Evolutionary conservation across 306 rosid genomes (phyloP).

Genomic region (Dalbergia oliveri): DNA sequence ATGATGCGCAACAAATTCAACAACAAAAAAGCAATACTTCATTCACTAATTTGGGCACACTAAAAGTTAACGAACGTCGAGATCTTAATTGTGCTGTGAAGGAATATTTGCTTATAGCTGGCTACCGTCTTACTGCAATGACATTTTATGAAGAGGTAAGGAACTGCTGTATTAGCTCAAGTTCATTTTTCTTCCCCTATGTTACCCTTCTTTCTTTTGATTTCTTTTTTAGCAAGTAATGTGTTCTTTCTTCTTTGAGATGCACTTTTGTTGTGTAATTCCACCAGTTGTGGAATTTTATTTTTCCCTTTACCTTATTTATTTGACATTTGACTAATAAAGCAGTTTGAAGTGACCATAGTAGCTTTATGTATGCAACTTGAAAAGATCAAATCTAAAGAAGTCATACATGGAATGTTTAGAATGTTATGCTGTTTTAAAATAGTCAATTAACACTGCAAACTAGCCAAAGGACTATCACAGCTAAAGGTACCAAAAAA

Average conservation of each 20-base stretch:
- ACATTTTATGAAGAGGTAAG: slow-evolving; percentile 94
- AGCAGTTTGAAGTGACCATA: background rate
- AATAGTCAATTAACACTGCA: background rate
- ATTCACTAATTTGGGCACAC: slow-evolving; percentile 69
- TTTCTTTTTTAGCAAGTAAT: no score
- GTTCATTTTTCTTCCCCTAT: background rate
- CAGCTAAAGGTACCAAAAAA: background rate
- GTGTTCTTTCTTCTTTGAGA: slow-evolving; percentile 1
- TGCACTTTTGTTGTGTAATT: background rate
- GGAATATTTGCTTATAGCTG: slow-evolving; percentile 91
- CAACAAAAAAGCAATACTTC: slow-evolving; percentile 55
- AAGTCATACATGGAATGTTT: background rate
- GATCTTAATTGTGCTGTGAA: slow-evolving; percentile 92
- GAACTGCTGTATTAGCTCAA: background rate
- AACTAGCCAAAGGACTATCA: background rate
- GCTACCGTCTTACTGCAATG: slow-evolving; percentile 94
- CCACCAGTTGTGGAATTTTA: background rate
- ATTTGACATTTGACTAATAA: background rate
- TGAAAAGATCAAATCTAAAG: background rate
- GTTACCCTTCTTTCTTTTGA: background rate
- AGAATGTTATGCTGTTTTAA: background rate
- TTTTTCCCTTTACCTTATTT: background rate
- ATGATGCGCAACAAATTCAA: slow-evolving; percentile 49
- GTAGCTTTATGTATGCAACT: background rate
- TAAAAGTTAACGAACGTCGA: slow-evolving; percentile 73